phyloP scores from a whole-genome alignment of 1,284 basidiomycete genomes.

The Sanguinoderma infundibulare region DNA sequence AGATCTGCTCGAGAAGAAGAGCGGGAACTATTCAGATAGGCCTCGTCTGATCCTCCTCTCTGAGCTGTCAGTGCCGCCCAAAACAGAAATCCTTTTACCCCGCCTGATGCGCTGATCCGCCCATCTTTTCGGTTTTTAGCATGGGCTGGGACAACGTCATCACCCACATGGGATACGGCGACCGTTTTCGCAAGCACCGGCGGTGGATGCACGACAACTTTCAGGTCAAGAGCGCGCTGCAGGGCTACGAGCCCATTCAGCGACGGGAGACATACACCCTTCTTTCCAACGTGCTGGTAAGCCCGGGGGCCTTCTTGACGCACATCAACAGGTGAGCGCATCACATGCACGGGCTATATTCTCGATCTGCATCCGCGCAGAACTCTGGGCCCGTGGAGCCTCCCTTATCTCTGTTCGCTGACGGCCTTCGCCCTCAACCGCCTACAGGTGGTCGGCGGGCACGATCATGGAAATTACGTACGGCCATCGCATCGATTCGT shows the following conservation, averaged over 20 bases:
- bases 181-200: constrained; percentile 35
- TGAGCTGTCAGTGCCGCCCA: constrained; percentile 29
- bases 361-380: not conserved
- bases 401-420: constrained; percentile 3
- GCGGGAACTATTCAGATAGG: constrained; percentile 53
- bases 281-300: constrained; percentile 26
- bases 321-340: constrained; percentile 33
- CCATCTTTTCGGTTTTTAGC: constrained; percentile 20
- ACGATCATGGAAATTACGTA: constrained; percentile 32
- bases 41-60: constrained; percentile 33
- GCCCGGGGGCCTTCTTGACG: constrained; percentile 27
- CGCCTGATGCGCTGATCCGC: constrained; percentile 18
- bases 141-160: constrained; percentile 34
- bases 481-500: constrained; percentile 35
- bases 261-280: constrained; percentile 31
- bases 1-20: constrained; percentile 57
- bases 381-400: not conserved
- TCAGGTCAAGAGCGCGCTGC: constrained; percentile 25
- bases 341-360: constrained; percentile 3
- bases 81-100: not conserved
- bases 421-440: not conserved
- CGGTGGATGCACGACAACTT: constrained; percentile 36
- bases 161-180: constrained; percentile 33
- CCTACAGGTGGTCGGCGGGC: constrained; percentile 25
- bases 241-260: constrained; percentile 30